Base-by-base conservation (phyloP, 148 eudicot genomes). In the Talinum fruticosum region DNA sequence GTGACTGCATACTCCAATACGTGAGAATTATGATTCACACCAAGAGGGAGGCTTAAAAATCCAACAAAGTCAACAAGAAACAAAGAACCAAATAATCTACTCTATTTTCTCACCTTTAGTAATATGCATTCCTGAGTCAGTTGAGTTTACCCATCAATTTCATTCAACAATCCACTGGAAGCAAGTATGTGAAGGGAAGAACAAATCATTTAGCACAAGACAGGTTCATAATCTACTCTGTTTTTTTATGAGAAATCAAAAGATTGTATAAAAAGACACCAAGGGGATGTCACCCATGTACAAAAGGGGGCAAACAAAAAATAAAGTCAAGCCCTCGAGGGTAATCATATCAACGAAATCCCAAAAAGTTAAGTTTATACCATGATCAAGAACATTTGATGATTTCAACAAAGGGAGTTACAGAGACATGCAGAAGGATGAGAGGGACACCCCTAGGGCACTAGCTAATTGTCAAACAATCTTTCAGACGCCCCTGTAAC, bases 401-500 rank as follows among this genome's bases (percentile, higher is more conserved):
- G 81, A 35, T 1, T 79, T 73, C 35, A 26, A 34, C 28, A 19
- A 47, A 14, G 72, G 71, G 16, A 66, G 66, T 35, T 73, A 79
- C 33, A 3, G 23, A 16, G 54, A 34, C 7, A n/a, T 73, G 65
- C 19, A n/a, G 4, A 2, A 21, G 2, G 13, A 34, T 54, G 81
- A 79, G 62, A 47, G 76, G 51, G 38, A 15, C 18, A 73, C 72
- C 0, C 72, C 81, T 8, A 49, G 65, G 28, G 66, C 29, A 2
- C 72, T 64, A 66, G 81, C 72, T 10, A 44, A 47, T 6, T 79
- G 81, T 32, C 16, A 29, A 0, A 79, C 73, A 12, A 79, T 73
- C 10, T 79, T 73, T 51, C 4, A 19, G 5, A 4, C 2, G 2
- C 26, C 6, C 33, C 67, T 1, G 36, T 35, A 26, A n/a, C 45